Base-by-base conservation (phyloP, 2,329 filamentous ascomycete species). In the Epichloe amarillans region DNA sequence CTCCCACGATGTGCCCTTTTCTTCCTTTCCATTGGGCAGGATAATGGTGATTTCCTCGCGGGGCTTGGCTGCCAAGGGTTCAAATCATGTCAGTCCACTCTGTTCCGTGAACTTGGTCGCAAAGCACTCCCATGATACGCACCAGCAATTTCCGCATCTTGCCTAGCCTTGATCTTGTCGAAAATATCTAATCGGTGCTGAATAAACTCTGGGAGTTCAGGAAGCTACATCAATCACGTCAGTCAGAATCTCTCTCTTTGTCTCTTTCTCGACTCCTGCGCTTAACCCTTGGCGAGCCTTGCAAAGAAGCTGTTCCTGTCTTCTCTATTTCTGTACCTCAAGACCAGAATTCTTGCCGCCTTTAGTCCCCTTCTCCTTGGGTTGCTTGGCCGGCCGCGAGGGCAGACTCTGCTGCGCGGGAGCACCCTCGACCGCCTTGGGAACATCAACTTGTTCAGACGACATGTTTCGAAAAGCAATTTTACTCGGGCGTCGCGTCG, bases 151-250 rank as follows among this genome's bases (percentile, higher is more conserved):
- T 93, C 87, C 52, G 84, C 84, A 58, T 94, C 84, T 63, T 88
- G 82, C 65, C 86, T 79, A 57, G 86, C 83, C 77, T 94, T 94
- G 58, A 96, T 76, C 65, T 84, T 82, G 66, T 96, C 86, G 71
- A 96, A 96, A 47, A 97, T 74, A 49, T 85, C 79, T 62, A 96
- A 83, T 56, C 93, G 83, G 67, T 89, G 81, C 62, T 90, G 74
- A 55, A 97, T 81, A 68, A 86, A 95, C 53, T 84, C 81, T 51
- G 90, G 85, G 70, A 75, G 58, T 64, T 67, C 63, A 69, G 65
- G 69, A 5, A 68, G 61, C 67, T 69, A 42, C 21, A 23, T 23
- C 21, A 5, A 33, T 12, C 39, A 19, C 11, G 5, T 41, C 35
- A 50, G 30, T 17, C 8, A 45, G 58, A 64, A 67, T 59, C 26